A percentile compares a stretch with the other conserved stretches of the same genome.
Conservation (phyloP, 805 yeast genomes). For the Wickerhamomyces sydowiorum region DNA sequence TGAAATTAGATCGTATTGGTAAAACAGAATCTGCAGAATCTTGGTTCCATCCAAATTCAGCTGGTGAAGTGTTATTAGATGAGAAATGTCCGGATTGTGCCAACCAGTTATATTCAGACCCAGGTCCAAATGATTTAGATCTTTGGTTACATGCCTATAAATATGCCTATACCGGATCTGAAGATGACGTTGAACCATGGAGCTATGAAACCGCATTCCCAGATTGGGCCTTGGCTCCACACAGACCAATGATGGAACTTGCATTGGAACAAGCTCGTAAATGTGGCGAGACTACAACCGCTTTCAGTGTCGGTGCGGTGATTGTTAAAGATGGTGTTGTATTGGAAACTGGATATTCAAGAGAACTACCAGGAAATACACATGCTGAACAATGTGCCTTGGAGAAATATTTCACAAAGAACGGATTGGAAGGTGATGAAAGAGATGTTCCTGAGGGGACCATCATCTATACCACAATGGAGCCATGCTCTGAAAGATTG, state of each 20-base stretch:
- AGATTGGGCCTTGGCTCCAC: slow-evolving; percentile 47
- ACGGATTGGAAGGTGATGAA: slow-evolving; percentile 17
- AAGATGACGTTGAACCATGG: slow-evolving; percentile 46
- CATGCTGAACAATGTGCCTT: slow-evolving; percentile 97
- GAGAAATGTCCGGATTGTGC: slow-evolving; percentile 62
- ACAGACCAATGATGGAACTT: slow-evolving; percentile 57
- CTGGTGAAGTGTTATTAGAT: slow-evolving; percentile 64
- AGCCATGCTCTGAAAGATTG: slow-evolving; percentile 84
- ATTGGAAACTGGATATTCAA: slow-evolving; percentile 78
- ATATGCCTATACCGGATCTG: slow-evolving; percentile 50
- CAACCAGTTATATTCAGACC: slow-evolving; percentile 73
- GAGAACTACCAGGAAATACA: slow-evolving; percentile 91
- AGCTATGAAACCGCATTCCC: slow-evolving; percentile 21
- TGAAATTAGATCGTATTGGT: slow-evolving; percentile 57
- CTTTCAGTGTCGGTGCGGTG: slow-evolving; percentile 92
- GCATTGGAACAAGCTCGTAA: slow-evolving; percentile 77
- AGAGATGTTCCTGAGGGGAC: slow-evolving; percentile 63
- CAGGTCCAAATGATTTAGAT: slow-evolving; percentile 81
- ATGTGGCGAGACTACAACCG: slow-evolving; percentile 78
- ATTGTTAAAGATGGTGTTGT: slow-evolving; percentile 58
- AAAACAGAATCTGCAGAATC: slow-evolving; percentile 61
- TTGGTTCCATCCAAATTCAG: slow-evolving; percentile 52
- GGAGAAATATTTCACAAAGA: slow-evolving; percentile 53
- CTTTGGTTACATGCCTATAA: slow-evolving; percentile 89
- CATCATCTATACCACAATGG: slow-evolving; percentile 92